Evolutionary conservation across 2,329 filamentous ascomycete genomes (phyloP), one percentile per base, ranked within the genome.

Genomic region (Colletotrichum chlorophyti): DNA sequence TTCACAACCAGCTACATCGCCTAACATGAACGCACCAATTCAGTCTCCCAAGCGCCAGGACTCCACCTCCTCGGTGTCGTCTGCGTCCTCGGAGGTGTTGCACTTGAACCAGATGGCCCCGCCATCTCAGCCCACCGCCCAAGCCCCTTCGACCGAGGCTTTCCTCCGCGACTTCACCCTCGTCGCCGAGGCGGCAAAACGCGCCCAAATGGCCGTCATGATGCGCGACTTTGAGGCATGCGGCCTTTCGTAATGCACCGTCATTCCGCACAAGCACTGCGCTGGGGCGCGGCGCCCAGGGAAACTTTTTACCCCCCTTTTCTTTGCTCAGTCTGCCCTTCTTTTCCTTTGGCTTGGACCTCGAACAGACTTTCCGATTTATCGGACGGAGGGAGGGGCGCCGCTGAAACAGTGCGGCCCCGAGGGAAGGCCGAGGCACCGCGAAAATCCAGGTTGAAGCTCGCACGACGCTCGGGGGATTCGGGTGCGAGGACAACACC

Each of bases 101-200:
- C 69, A 69, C 48, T 65, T 70, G 40, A 49, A 53, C 49, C 42
- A 53, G 21, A 47, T 55, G 51, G 45, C 35, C 46, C 60, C 43
- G 60, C 65, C 62, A 38, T 67, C 66, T 40, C 67, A 68, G 15
- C 63, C 68, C 35, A 68, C 69, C 60, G 61, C 66, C 38, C 69
- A 69, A 61, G 40, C 58, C 59, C 68, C 77, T 1, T 80, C 79
- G 12, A 80, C 82, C 48, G 83, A 85, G 51, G 64, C 75, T 24
- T 93, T 93, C 70, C 82, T 96, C 60, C 86, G 88, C 67, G 89
- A 96, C 73, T 91, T 94, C 69, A 94, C 85, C 58, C 84, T 97
- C 26, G 84, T 97, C 37, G 93, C 93, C 31, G 94, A 98, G 79
- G 94, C 94, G 2, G 94, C 93, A 38, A 97, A 96, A 76, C 83